phyloP scores from a whole-genome alignment of 805 yeast genomes.

The Pichia thaimueangensis region DNA sequence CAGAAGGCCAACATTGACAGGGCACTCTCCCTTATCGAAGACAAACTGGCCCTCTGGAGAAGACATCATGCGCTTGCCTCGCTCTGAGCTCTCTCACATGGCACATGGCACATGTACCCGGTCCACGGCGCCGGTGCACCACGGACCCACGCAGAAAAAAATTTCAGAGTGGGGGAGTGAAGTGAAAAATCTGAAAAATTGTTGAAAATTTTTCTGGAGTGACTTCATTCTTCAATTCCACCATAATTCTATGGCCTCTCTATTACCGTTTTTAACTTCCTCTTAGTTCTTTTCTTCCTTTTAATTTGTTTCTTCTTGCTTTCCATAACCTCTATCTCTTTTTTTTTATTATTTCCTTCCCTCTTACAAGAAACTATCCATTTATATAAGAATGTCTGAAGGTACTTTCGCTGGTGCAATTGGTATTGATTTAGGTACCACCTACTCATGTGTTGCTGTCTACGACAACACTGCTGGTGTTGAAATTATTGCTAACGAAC shows the following conservation, averaged over 20 bases:
- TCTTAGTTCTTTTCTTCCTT: neutral
- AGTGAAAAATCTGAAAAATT: slow-evolving; percentile 1
- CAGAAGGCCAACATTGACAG: neutral
- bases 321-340: neutral
- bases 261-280: neutral
- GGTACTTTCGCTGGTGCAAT: slow-evolving; percentile 99
- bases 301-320: neutral
- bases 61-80: neutral
- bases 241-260: neutral
- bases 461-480: slow-evolving; percentile 58
- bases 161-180: neutral
- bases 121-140: neutral
- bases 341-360: neutral
- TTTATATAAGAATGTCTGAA: slow-evolving; percentile 66
- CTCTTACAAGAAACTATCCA: slow-evolving; percentile 2
- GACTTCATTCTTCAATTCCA: no score
- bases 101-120: neutral
- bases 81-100: neutral
- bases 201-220: no score
- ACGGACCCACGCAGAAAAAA: neutral
- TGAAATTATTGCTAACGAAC: slow-evolving; percentile 76
- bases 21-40: neutral
- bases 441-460: slow-evolving; percentile 73
- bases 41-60: neutral
- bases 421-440: slow-evolving; percentile 98